Evolutionary conservation across 192 early-diverging fungal species (phyloP), one percentile per base, ranked within the genome.

Genomic region (Linnemannia elongata): DNA sequence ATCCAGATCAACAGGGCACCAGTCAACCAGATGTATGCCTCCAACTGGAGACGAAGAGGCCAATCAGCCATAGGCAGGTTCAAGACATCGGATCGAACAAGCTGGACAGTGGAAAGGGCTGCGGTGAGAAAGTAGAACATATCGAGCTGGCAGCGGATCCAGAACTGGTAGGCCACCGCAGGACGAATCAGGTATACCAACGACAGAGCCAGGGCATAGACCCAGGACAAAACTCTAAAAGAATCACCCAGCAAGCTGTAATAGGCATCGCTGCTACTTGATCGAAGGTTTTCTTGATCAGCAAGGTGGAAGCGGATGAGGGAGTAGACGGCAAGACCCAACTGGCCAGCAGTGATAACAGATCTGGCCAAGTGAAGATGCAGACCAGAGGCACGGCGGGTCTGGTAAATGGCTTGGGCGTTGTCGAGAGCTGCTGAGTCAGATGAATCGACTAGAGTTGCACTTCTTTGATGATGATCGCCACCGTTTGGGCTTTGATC

Each of bases 81-180:
- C 74, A 86, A 73, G 30, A 72, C 33, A 66, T 72, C 78, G 1
- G 27, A 22, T 12, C 60, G n/a, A 55, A 39, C 76, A 18, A 86
- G 74, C 6, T 49, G 17, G 20, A 74, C 33, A 3, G 83, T 66
- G 18, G 78, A 80, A 7, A 86, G 71, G 42, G 42, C 24, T 10
- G 75, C 30, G 36, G 72, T 39, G 22, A 86, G 75, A 0, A 76
- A 5, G 38, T 80, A 86, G 39, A 80, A 80, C 12, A 77, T 1
- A 41, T 86, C 83, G 54, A 86, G 75, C 39, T 86, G 83, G 9
- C 44, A 57, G 7, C 83, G 83, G 36, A 86, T 63, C 83, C 72
- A 80, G 45, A 80, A 80, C 47, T 86, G 74, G 39, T 45, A 39
- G 6, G 78, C 45, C 7, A 77, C 39, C 9, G 63, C 52, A 1